A percentile compares a stretch with the other conserved stretches of the same genome.
These are phyloP conservation scores for Hibiscus syriacus DNA, from an alignment of 345 rosid species.

Conservation along the genomic window DNA sequence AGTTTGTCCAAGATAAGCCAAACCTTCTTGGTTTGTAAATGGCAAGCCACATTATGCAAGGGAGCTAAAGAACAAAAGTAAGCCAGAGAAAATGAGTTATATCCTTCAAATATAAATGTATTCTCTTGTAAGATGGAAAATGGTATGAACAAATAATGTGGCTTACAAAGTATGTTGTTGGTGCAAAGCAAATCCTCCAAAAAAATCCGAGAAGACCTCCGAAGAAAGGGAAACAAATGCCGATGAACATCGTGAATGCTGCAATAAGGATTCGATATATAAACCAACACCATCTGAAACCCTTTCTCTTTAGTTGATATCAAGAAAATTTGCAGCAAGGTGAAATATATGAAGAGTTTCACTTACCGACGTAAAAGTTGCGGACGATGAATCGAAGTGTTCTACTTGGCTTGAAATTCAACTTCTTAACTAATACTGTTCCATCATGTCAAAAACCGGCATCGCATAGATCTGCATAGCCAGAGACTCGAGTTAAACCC, in stretches of 20 bases:
- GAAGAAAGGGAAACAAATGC: conserved; percentile 67
- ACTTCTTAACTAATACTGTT: conserved; percentile 46
- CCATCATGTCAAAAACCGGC: conserved; percentile 70
- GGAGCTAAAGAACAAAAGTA: conserved; percentile 36
- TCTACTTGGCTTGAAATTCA: conserved; percentile 34
- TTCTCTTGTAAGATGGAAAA: neutral
- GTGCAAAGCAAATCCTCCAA: conserved; percentile 83
- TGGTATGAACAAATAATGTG: neutral
- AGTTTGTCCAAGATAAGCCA: conserved; percentile 54
- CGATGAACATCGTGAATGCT: conserved; percentile 72
- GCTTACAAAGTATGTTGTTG: conserved; percentile 73
- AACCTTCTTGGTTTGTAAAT: conserved; percentile 47
- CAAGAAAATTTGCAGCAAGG: neutral
- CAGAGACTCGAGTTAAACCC: neutral
- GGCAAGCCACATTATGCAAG: conserved; percentile 61
- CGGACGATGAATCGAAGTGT: conserved; percentile 41
- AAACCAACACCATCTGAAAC: neutral
- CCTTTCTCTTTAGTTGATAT: neutral
- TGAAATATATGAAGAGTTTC: neutral
- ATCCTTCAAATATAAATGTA: neutral
- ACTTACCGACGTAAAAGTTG: conserved; percentile 45
- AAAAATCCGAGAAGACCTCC: conserved; percentile 54
- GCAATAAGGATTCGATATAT: neutral
- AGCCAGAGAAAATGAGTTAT: neutral
- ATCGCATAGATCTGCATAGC: conserved; percentile 45